These are phyloP conservation scores for Neurospora crassa DNA, from an alignment of 2,329 filamentous ascomycete species.

Conservation along the genomic window DNA sequence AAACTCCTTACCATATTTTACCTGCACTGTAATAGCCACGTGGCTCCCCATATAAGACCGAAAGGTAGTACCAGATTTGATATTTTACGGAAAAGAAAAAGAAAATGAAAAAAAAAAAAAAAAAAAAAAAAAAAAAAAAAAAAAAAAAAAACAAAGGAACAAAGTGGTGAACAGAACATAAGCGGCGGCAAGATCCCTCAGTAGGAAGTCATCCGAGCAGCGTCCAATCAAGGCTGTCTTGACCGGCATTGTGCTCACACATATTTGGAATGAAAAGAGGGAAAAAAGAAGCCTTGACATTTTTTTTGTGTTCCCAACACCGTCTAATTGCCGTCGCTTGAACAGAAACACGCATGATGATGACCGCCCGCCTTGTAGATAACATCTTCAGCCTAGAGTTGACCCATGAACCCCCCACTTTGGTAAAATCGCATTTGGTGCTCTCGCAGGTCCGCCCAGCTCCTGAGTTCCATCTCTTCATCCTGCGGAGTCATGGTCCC, in stretches of 20 bases:
- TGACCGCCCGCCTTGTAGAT: background rate
- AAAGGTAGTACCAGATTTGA: no score
- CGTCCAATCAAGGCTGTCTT: background rate
- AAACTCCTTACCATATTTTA: background rate
- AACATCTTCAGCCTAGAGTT: slow-evolving; percentile 2
- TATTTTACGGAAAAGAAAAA: no score
- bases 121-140: no score
- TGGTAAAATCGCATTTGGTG: slow-evolving; percentile 52
- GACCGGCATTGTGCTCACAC: background rate
- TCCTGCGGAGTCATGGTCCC: slow-evolving; percentile 42
- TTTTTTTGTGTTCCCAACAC: background rate
- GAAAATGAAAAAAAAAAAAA: background rate
- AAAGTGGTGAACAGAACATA: background rate
- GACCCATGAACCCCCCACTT: slow-evolving; percentile 20
- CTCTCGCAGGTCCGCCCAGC: slow-evolving; percentile 72
- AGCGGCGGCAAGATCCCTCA: background rate
- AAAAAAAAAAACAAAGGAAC: background rate
- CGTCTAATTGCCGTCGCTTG: background rate
- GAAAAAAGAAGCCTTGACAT: background rate
- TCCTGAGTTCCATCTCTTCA: slow-evolving; percentile 66
- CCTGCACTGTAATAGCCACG: background rate
- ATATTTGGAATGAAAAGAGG: background rate
- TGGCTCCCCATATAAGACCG: background rate
- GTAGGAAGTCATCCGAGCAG: background rate
- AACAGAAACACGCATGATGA: background rate